Conservation (phyloP, 352 stramenopile genomes). For the Halophytophthora batemanensis region DNA sequence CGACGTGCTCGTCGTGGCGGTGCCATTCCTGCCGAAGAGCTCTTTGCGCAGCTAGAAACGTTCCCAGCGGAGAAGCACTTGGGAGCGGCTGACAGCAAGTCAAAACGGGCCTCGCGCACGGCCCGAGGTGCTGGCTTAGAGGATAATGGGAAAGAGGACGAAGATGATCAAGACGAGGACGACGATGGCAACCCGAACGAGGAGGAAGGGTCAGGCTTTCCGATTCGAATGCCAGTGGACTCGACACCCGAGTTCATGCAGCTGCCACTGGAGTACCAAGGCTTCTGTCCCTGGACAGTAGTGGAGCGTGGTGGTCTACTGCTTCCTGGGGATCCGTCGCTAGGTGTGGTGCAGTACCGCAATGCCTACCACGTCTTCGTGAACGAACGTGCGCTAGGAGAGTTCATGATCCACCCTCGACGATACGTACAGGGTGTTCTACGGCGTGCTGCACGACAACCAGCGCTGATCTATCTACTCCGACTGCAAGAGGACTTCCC, state of each 20-base stretch:
- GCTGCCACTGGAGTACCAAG: constrained; percentile 92
- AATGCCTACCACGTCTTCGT: constrained; percentile 93
- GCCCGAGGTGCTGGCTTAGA: no score
- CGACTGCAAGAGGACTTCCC: constrained; percentile 86
- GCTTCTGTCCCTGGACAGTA: constrained; percentile 92
- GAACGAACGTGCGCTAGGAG: constrained; percentile 81
- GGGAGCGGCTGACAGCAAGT: constrained; percentile 11
- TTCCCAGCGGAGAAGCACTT: constrained; percentile 47
- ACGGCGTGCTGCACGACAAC: constrained; percentile 61
- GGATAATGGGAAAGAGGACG: constrained; percentile 6
- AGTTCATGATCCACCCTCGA: constrained; percentile 89
- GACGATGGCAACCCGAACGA: constrained; percentile 34
- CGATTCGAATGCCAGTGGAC: constrained; percentile 87
- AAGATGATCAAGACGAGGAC: constrained; percentile 26
- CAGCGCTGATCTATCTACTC: constrained; percentile 92
- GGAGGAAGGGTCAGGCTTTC: constrained; percentile 42
- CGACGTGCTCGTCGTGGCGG: constrained; percentile 47
- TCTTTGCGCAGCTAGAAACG: constrained; percentile 66
- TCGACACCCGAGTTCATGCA: constrained; percentile 94
- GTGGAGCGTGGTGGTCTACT: constrained; percentile 86
- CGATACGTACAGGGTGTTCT: constrained; percentile 76
- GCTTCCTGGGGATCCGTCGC: constrained; percentile 87
- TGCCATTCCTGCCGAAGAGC: constrained; percentile 60
- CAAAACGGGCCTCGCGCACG: background rate
- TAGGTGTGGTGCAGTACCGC: constrained; percentile 89